Percentiles rank a stretch among this genome's conserved stretches.
Evolutionary conservation across 139 green algal genomes (phyloP).

Genomic region (Chlamydomonas urium): DNA sequence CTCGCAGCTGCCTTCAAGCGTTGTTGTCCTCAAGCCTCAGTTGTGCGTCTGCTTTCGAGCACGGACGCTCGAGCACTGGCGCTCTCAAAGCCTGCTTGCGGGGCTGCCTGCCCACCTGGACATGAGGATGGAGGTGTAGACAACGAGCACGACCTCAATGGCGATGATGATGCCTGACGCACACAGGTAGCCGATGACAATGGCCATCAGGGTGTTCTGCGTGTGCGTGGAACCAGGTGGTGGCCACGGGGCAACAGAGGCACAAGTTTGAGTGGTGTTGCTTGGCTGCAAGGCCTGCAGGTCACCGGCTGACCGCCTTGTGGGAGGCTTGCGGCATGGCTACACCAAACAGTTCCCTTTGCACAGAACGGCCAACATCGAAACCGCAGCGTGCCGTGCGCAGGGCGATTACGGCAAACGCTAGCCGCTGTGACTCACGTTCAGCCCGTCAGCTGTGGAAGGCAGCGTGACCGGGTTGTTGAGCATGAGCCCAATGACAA

Average conservation of each 20-base stretch:
- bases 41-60: no score
- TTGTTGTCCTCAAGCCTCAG: no score
- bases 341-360: no score
- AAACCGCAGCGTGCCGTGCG: no score
- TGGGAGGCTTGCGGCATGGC: no score
- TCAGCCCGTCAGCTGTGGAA: not conserved
- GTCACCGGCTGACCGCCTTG: not conserved
- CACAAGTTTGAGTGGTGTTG: no score
- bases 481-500: conserved; percentile 20
- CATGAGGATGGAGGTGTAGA: conserved; percentile 2
- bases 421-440: conserved; percentile 2
- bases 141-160: conserved; percentile 22
- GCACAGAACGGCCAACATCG: no score
- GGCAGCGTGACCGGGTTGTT: conserved; percentile 20
- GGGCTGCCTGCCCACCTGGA: no score
- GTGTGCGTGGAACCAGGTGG: not conserved
- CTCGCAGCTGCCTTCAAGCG: no score
- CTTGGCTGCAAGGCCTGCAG: no score
- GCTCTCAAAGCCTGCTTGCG: not conserved
- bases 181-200: not conserved
- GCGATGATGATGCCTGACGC: not conserved
- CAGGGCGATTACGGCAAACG: no score
- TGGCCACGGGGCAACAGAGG: no score
- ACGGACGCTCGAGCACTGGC: not conserved
- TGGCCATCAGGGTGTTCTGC: not conserved